Conservation (phyloP, 257 asterid genomes). For the Agastache rugosa region DNA sequence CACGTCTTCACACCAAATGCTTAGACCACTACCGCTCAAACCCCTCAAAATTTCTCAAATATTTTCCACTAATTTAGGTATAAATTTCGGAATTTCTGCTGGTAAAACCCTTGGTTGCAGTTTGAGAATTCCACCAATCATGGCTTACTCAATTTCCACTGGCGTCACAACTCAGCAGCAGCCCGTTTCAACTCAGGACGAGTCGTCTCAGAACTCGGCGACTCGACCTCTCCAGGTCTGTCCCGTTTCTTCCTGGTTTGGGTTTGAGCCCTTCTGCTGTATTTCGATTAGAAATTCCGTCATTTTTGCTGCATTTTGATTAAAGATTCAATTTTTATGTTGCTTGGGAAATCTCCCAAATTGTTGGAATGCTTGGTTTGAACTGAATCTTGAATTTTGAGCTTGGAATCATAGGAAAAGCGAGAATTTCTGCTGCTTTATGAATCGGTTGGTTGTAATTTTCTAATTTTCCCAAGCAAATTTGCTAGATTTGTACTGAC, state of each 20-base stretch:
- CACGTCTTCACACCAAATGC: constrained; percentile 52
- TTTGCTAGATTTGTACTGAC: not conserved
- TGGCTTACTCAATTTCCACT: constrained; percentile 63
- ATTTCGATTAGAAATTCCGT: not conserved
- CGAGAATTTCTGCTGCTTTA: not conserved
- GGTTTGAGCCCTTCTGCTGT: constrained; percentile 19
- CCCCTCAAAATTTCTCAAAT: constrained; percentile 35
- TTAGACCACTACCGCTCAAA: constrained; percentile 27
- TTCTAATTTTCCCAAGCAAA: not conserved
- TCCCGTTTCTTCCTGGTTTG: not conserved
- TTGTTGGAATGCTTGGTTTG: constrained; percentile 19
- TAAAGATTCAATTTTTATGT: constrained; percentile 26
- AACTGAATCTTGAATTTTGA: constrained; percentile 3
- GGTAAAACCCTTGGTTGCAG: constrained; percentile 26
- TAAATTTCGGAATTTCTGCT: not conserved
- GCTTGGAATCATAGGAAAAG: not conserved
- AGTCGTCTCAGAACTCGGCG: constrained; percentile 34
- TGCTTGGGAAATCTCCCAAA: constrained; percentile 13
- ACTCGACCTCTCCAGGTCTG: constrained; percentile 70
- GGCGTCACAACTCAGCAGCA: constrained; percentile 51
- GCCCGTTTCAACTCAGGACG: constrained; percentile 42
- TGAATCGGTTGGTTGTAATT: not conserved
- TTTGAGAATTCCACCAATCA: constrained; percentile 38
- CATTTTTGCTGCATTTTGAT: constrained; percentile 1
- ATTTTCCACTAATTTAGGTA: constrained; percentile 11